Evolutionary conservation across 2,329 filamentous ascomycete species (phyloP), one percentile per base, ranked within the genome.

Genomic region (Chaetomiaceae sp.): DNA sequence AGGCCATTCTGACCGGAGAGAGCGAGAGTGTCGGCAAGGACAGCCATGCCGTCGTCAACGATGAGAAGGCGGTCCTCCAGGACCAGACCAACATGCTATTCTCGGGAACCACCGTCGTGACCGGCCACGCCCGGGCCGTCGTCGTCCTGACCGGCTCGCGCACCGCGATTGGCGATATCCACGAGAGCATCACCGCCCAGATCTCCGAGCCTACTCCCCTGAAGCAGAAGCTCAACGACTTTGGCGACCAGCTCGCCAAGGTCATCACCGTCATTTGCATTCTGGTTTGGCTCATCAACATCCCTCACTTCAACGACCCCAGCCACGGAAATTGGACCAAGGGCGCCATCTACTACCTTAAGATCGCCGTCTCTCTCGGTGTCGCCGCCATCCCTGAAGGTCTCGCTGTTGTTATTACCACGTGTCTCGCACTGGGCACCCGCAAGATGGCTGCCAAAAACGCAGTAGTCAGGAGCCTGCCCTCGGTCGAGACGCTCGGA

Each of bases 391-490:
- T 99, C 65, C 93, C 93, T 0, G 93, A 99, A 73, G 93, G 95
- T 69, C 80, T 99, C 40, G 93, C 93, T 27, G 93, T 97, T 47
- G 95, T 99, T 59, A 99, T 99, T 61, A 99, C 93, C n/a, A 97
- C 93, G 25, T 99, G 93, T 70, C 76, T 99, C 55, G 93, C 93
- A 57, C 79, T 99, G 27, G 93, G 95, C 61, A 99, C 95, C 4
- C 85, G 93, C 58, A 97, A 96, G 73, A 99, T 99, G 95, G 95
- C 93, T 17, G 88, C 90, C 53, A 97, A 96, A 77, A 97, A 97
- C 65, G 93, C 93, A 7, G 91, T 99, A 33, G 95, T 99, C 52
- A 84, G 95, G 69, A 96, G 90, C 66, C 75, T 99, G 62, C 93
- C 93, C 17, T 99, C 93, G 1, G 93, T 99, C 46, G 93, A 99